Conservation (phyloP, 768 basidiomycete species). For the Hypsizygus marmoreus region DNA sequence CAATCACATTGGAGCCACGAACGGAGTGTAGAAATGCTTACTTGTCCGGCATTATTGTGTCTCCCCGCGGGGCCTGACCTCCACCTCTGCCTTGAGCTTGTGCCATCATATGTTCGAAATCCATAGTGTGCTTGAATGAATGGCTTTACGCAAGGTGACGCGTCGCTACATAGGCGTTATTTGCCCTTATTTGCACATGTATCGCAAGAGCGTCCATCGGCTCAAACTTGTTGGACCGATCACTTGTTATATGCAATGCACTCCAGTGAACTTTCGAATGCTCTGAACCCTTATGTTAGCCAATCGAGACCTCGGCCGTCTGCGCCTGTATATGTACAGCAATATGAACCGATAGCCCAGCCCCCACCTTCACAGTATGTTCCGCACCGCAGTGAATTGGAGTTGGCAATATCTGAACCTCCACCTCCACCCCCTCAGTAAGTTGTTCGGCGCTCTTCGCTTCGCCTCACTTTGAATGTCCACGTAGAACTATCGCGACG, state of each 20-base stretch:
- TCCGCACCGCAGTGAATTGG: constrained; percentile 67
- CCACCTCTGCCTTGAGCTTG: constrained; percentile 46
- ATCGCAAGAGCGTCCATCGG: constrained; percentile 23
- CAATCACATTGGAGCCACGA: constrained; percentile 7
- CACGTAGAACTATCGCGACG: constrained; percentile 14
- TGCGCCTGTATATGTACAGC: constrained; percentile 19
- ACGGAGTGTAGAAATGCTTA: constrained; percentile 34
- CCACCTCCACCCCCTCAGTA: constrained; percentile 41
- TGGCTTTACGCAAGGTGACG: constrained; percentile 38
- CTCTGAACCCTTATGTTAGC: constrained; percentile 69
- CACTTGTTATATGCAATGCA: constrained; percentile 41
- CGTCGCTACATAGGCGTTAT: constrained; percentile 34
- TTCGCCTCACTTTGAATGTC: not conserved
- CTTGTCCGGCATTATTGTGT: constrained; percentile 75
- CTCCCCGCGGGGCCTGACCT: constrained; percentile 42
- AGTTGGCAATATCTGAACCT: constrained; percentile 56
- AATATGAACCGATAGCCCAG: constrained; percentile 28
- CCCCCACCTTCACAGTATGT: constrained; percentile 39
- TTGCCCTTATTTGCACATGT: constrained; percentile 30
- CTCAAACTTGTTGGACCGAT: constrained; percentile 1
- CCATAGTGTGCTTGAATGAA: constrained; percentile 37
- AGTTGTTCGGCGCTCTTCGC: constrained; percentile 18
- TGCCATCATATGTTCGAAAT: constrained; percentile 51
- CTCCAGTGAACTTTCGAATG: constrained; percentile 77
- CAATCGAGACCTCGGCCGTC: constrained; percentile 39